Percentiles rank a stretch among this genome's conserved stretches.
Evolutionary conservation across 768 basidiomycete genomes (phyloP).

Genomic region (Phylloporus sp.): DNA sequence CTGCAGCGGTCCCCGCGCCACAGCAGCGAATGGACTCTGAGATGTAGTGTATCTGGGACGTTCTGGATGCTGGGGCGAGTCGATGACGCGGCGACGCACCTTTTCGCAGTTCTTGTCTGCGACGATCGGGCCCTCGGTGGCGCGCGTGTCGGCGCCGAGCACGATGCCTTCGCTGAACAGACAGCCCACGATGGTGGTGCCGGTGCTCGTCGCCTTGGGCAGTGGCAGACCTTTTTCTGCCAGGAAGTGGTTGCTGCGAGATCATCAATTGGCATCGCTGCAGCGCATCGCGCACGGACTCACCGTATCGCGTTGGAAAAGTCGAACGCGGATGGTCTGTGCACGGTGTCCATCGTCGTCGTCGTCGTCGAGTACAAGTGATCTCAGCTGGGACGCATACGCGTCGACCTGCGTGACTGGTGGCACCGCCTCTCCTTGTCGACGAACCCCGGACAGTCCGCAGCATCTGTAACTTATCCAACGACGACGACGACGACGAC

Average conservation of each 20-base stretch:
- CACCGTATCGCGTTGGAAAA: conserved; percentile 76
- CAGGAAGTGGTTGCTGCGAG: conserved; percentile 66
- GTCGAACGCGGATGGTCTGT: conserved; percentile 62
- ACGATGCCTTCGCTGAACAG: conserved; percentile 90
- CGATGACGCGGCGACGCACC: conserved; percentile 42
- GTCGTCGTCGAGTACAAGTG: not conserved
- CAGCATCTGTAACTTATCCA: not conserved
- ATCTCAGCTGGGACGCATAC: conserved; percentile 15
- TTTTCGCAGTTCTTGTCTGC: conserved; percentile 99
- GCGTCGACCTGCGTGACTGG: conserved; percentile 28
- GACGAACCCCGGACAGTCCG: conserved; percentile 12
- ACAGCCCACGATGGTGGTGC: conserved; percentile 97
- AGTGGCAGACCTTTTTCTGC: conserved; percentile 64
- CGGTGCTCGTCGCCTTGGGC: conserved; percentile 87
- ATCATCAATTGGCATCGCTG: not conserved
- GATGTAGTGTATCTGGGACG: conserved; percentile 90
- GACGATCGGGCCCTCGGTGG: conserved; percentile 91
- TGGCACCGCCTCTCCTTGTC: conserved; percentile 23
- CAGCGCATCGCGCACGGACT: conserved; percentile 7
- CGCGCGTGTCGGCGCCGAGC: conserved; percentile 94
- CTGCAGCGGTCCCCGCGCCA: conserved; percentile 98
- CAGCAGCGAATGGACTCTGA: conserved; percentile 95
- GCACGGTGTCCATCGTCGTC: conserved; percentile 42
- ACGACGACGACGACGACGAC: not conserved
- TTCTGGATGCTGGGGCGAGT: not conserved